A percentile compares a stretch with the other conserved stretches of the same genome.
phyloP scores from a whole-genome alignment of 129 eudicot species.

The Centella asiatica region DNA sequence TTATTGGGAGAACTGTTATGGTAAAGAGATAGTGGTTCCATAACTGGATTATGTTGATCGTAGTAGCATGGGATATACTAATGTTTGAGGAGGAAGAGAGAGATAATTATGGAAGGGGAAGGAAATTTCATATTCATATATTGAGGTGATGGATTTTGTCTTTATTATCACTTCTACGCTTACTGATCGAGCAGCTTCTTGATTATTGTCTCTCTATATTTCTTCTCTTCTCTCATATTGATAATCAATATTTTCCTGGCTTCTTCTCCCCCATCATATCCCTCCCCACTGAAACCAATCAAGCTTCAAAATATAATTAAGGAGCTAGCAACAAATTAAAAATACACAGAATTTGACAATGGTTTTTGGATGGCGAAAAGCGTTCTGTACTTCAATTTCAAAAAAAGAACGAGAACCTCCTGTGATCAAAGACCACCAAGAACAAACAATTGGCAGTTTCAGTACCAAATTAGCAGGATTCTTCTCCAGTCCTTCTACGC shows the following conservation, averaged over 20 bases:
- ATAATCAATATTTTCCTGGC: background rate
- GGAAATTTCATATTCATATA: too few relatives aligned
- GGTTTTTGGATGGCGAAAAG: slow-evolving; percentile 92
- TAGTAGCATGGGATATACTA: too few relatives aligned
- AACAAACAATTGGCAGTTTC: background rate
- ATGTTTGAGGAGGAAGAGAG: too few relatives aligned
- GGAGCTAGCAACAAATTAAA: too few relatives aligned
- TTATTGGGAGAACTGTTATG: too few relatives aligned
- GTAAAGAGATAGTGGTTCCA: too few relatives aligned
- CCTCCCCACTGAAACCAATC: too few relatives aligned
- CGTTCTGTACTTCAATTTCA: slow-evolving; percentile 84
- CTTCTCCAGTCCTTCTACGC: slow-evolving; percentile 58
- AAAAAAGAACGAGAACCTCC: slow-evolving; percentile 39
- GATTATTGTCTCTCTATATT: background rate
- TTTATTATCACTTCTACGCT: background rate
- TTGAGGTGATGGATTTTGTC: too few relatives aligned
- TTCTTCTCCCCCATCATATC: background rate
- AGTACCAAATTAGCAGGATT: slow-evolving; percentile 31
- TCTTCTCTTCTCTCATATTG: background rate
- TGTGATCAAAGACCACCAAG: slow-evolving; percentile 1
- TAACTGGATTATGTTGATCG: too few relatives aligned
- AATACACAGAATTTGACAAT: too few relatives aligned
- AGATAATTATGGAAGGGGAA: too few relatives aligned
- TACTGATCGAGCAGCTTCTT: background rate
- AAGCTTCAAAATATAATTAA: too few relatives aligned